Conservation (phyloP, 75 land plant genomes). For the Sequoiadendron giganteum region DNA sequence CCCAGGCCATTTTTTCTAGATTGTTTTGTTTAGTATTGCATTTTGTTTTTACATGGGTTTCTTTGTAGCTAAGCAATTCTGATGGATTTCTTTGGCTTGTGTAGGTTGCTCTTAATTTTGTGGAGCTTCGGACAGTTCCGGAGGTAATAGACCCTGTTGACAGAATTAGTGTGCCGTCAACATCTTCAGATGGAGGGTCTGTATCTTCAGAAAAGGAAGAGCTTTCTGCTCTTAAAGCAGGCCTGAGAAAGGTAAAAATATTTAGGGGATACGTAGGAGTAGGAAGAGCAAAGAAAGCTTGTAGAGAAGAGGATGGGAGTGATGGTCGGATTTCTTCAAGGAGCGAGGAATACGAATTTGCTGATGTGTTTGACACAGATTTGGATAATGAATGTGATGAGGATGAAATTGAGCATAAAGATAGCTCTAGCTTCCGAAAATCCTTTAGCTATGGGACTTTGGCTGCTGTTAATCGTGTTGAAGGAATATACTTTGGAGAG, state of each 20-base stretch:
- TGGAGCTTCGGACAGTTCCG: constrained; percentile 55
- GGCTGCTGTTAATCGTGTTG: constrained; percentile 61
- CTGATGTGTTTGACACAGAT: constrained; percentile 65
- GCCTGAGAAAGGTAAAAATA: constrained; percentile 53
- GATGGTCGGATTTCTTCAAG: constrained; percentile 49
- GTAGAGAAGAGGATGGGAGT: constrained; percentile 47
- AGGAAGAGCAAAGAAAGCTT: constrained; percentile 44
- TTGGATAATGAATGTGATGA: constrained; percentile 57
- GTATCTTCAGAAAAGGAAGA: constrained; percentile 57
- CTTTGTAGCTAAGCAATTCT: neutral
- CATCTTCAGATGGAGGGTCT: constrained; percentile 35
- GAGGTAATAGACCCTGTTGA: constrained; percentile 45
- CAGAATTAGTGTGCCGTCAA: constrained; percentile 43
- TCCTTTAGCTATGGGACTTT: constrained; percentile 82
- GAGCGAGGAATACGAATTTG: constrained; percentile 48
- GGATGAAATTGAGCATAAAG: constrained; percentile 38
- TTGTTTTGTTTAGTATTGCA: neutral
- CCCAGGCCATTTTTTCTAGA: neutral
- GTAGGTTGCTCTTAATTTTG: constrained; percentile 58
- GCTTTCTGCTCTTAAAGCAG: constrained; percentile 60
- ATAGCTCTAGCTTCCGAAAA: constrained; percentile 42
- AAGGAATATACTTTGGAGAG: constrained; percentile 33
- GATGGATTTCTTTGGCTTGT: neutral
- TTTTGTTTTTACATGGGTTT: neutral
- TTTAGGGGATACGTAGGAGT: constrained; percentile 47